Percentiles rank a stretch among this genome's conserved stretches.
Evolutionary conservation across 305 asterid genomes (phyloP).

Genomic region (Petunia hybrid): DNA sequence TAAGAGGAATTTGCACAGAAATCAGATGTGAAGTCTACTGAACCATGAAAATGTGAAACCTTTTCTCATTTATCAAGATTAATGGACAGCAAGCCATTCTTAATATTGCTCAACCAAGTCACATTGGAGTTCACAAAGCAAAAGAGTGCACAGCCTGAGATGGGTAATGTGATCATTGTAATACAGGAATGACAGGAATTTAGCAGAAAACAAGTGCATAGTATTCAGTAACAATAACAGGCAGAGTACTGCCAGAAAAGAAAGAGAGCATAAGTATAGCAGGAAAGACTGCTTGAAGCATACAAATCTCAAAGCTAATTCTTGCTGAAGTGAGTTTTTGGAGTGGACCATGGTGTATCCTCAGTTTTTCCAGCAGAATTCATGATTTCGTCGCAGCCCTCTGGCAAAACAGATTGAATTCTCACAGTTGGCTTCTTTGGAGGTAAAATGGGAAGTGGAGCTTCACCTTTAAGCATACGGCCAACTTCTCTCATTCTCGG

Average conservation of each 20-base stretch:
- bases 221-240: background rate
- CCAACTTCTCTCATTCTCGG: constrained; percentile 71
- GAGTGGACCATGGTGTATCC: constrained; percentile 71
- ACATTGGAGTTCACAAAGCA: no score
- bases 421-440: constrained; percentile 60
- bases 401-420: constrained; percentile 67
- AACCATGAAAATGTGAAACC: no score
- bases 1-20: no score
- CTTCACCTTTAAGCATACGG: constrained; percentile 71
- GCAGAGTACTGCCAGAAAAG: background rate
- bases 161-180: no score
- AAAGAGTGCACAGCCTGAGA: no score
- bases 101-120: no score
- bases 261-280: background rate
- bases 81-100: no score
- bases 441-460: constrained; percentile 59
- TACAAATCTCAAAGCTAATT: constrained; percentile 28
- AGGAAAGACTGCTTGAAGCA: background rate
- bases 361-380: constrained; percentile 42
- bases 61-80: no score
- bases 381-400: constrained; percentile 57
- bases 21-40: no score
- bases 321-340: constrained; percentile 75
- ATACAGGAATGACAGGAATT: no score
- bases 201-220: background rate